A percentile compares a stretch with the other conserved stretches of the same genome.
These are phyloP conservation scores for Lactuca sativa DNA, from an alignment of 129 eudicot species.

Conservation along the genomic window DNA sequence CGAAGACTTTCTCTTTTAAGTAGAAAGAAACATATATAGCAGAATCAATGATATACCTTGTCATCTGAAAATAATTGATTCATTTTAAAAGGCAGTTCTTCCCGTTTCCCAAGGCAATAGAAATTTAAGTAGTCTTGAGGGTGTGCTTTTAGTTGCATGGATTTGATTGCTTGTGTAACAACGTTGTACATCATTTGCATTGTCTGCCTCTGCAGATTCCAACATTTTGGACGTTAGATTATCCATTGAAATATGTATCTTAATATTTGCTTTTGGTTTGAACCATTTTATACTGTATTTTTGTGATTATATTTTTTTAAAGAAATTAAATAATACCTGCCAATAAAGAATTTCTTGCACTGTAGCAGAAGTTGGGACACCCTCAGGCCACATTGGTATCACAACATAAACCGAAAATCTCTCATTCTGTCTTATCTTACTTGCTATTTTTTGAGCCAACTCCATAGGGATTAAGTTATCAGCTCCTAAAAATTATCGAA, in stretches of 20 bases:
- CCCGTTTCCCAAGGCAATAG: conserved; percentile 88
- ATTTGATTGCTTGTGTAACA: conserved; percentile 67
- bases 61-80: conserved; percentile 46
- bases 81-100: conserved; percentile 47
- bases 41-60: conserved; percentile 46
- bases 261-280: background rate
- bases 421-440: conserved; percentile 81
- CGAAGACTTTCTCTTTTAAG: too few relatives aligned
- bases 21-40: background rate
- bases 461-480: conserved; percentile 95
- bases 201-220: conserved; percentile 62
- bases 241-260: conserved; percentile 3
- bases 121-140: conserved; percentile 84
- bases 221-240: background rate
- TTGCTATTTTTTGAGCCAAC: conserved; percentile 83
- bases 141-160: conserved; percentile 68
- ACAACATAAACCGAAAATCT: conserved; percentile 85
- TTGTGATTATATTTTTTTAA: background rate
- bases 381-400: conserved; percentile 99
- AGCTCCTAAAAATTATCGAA: conserved; percentile 63
- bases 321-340: conserved; percentile 59
- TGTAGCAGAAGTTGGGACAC: conserved; percentile 69
- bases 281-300: background rate
- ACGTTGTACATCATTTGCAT: conserved; percentile 81
- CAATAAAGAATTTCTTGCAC: conserved; percentile 91